Evolutionary conservation across 805 yeast genomes (phyloP).

Genomic region (Kodamaea nitidulidarum): DNA sequence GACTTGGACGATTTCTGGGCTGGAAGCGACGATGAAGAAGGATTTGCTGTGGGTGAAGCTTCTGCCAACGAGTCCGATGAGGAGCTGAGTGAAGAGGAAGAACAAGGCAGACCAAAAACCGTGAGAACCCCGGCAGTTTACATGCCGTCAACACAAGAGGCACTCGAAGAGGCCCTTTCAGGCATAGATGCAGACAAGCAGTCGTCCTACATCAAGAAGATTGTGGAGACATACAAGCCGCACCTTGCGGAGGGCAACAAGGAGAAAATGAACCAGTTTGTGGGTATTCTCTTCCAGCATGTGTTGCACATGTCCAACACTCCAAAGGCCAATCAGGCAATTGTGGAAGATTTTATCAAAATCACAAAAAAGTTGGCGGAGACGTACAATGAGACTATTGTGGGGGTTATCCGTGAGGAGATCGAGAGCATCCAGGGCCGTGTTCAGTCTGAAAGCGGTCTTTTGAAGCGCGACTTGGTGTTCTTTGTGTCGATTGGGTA

Average conservation of each 20-base stretch:
- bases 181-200: constrained; percentile 39
- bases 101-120: neutral
- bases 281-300: constrained; percentile 62
- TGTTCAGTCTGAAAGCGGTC: constrained; percentile 22
- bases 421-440: constrained; percentile 54
- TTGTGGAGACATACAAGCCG: constrained; percentile 66
- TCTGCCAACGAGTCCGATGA: constrained; percentile 21
- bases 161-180: constrained; percentile 29
- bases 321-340: constrained; percentile 14
- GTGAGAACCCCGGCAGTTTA: constrained; percentile 13
- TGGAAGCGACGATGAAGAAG: constrained; percentile 45
- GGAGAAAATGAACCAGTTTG: constrained; percentile 60
- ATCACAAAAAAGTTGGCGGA: constrained; percentile 58
- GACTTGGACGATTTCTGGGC: constrained; percentile 70
- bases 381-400: constrained; percentile 59
- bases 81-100: neutral
- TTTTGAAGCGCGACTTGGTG: constrained; percentile 48
- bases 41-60: constrained; percentile 33
- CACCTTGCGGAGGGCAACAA: constrained; percentile 79
- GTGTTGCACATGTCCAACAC: constrained; percentile 46
- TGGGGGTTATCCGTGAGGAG: constrained; percentile 56
- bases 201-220: constrained; percentile 46
- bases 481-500: constrained; percentile 70
- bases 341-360: constrained; percentile 40
- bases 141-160: constrained; percentile 31